These are phyloP conservation scores for Aegilops tauschii DNA, from an alignment of 176 grass and related monocot species.

Conservation along the genomic window DNA sequence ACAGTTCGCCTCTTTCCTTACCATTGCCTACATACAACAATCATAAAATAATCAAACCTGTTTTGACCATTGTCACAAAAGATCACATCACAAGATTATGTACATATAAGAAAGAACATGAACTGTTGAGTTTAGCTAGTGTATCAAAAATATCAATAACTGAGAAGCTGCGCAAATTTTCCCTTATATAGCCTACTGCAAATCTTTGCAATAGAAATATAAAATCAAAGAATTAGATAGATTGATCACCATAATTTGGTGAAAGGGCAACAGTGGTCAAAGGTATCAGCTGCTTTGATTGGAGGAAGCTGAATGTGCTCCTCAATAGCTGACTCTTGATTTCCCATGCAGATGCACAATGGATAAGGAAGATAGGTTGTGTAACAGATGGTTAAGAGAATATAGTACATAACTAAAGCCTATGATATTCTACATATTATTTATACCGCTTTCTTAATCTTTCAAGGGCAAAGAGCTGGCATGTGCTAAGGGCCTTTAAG, in stretches of 20 bases:
- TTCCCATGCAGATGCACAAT: background rate
- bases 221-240: no score
- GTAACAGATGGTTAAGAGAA: background rate
- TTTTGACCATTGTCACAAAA: background rate
- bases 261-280: background rate
- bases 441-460: background rate
- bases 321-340: background rate
- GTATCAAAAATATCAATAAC: background rate
- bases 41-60: background rate
- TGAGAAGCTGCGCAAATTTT: background rate
- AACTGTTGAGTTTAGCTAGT: conserved; percentile 1
- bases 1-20: background rate
- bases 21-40: background rate
- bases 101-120: background rate
- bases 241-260: no score
- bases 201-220: background rate
- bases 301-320: background rate
- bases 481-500: background rate
- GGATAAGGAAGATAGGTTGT: background rate
- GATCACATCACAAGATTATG: conserved; percentile 4
- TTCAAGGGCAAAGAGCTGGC: background rate
- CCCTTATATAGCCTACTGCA: background rate
- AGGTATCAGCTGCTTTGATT: background rate
- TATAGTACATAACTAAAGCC: background rate
- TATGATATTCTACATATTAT: background rate